A percentile compares a stretch with the other conserved stretches of the same genome.
These are phyloP conservation scores for Colletotrichum aenigma DNA, from an alignment of 2,329 filamentous ascomycete species.

Conservation along the genomic window DNA sequence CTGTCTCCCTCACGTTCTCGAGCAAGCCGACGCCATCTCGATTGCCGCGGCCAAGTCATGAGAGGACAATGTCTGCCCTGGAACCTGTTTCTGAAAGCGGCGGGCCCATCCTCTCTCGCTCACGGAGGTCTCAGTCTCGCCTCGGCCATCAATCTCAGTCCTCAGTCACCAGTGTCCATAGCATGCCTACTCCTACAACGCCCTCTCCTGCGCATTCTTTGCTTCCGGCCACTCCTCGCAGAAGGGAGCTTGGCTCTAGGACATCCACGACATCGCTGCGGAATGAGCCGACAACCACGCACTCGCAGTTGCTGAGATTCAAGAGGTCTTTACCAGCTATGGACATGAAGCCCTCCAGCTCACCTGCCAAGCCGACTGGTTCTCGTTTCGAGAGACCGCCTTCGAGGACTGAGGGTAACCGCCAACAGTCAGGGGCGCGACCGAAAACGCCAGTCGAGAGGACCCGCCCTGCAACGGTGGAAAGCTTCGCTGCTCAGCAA, in stretches of 20 bases:
- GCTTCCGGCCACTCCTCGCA: slow-evolving; percentile 63
- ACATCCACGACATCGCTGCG: slow-evolving; percentile 58
- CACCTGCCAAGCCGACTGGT: slow-evolving; percentile 52
- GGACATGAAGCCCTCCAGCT: slow-evolving; percentile 45
- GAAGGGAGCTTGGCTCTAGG: slow-evolving; percentile 63
- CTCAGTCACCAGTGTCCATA: slow-evolving; percentile 68
- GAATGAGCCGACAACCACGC: slow-evolving; percentile 68
- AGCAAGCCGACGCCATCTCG: slow-evolving; percentile 76
- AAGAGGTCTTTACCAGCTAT: slow-evolving; percentile 70
- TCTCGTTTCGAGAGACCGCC: slow-evolving; percentile 61
- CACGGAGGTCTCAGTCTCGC: slow-evolving; percentile 69
- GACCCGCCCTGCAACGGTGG: slow-evolving; percentile 47
- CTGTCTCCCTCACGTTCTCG: slow-evolving; percentile 89
- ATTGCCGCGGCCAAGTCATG: slow-evolving; percentile 78
- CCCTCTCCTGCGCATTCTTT: slow-evolving; percentile 58
- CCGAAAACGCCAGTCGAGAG: slow-evolving; percentile 77
- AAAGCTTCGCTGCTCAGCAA: slow-evolving; percentile 57
- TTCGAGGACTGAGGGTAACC: slow-evolving; percentile 58
- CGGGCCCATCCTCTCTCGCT: slow-evolving; percentile 64
- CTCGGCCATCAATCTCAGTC: slow-evolving; percentile 73
- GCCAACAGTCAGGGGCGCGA: slow-evolving; percentile 58
- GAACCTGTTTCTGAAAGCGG: slow-evolving; percentile 93
- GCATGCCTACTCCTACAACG: slow-evolving; percentile 65
- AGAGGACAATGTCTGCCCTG: slow-evolving; percentile 69
- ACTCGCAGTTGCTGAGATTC: slow-evolving; percentile 66